Base-by-base conservation (phyloP, 805 yeast species). In the Myxozyma monticola region DNA sequence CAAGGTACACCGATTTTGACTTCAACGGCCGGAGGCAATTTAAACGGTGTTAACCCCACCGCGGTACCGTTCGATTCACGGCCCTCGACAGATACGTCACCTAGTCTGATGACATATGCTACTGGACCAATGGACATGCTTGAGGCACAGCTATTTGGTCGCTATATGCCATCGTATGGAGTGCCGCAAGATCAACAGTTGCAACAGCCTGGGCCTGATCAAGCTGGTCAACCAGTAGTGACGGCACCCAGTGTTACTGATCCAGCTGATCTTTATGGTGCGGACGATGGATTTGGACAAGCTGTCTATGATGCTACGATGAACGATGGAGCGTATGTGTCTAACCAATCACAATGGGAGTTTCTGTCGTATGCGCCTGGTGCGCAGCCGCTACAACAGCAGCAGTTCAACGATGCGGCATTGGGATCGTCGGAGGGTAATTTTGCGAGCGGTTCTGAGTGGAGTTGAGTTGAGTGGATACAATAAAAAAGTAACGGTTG, bases 81-180 rank as follows among this genome's bases (percentile, higher is more conserved):
- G 12, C 33, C 22, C 17, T 25, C n/a, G 47, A 24, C 20, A 26
- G 46, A 8, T 30, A 22, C 30, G 20, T 14, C 35, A 3, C 41
- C 45, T 12, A 33, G n/a, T 17, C 40, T 46, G 28, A 42, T 43
- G 26, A 47, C 71, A 45, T 85, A 86, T 60, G 75, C 85, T 54
- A 88, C 93, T 1, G 93, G 95, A 3, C 83, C 86, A 37, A 84
- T 88, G 74, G 96, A 88, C 65, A 85, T 84, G 58, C 68, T 88
- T 40, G 96, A 88, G 65, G 80, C 87, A 62, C 90, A 87, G 62
- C 76, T 88, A 17, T 88, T 88, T 71, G 96, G 96, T 1, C 71
- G 86, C 34, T 83, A 85, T 56, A 64, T 87, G 42, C 96, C 96
- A 2, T 93, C 95, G 2, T 87, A 85, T 64, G 87, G 87, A 15